phyloP scores from a whole-genome alignment of 2,329 filamentous ascomycete species.

The Sporothrix globosa region DNA sequence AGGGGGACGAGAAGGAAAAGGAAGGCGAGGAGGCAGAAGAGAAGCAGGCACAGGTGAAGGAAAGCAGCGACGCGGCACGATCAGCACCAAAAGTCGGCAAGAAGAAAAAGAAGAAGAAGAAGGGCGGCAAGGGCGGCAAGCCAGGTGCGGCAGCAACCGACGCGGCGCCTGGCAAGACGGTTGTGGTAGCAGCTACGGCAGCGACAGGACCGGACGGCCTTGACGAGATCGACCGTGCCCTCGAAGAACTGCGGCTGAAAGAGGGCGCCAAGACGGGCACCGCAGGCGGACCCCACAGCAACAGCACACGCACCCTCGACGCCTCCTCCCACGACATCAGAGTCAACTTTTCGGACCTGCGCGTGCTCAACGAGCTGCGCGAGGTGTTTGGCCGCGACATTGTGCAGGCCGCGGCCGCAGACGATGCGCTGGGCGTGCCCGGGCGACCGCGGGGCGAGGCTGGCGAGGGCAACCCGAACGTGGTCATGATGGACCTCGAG shows the following conservation, averaged over 20 bases:
- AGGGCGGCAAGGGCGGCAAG: slow-evolving; percentile 33
- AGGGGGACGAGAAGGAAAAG: slow-evolving; percentile 24
- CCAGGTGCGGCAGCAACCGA: slow-evolving; percentile 4
- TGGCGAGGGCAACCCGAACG: slow-evolving; percentile 42
- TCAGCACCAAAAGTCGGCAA: slow-evolving; percentile 36
- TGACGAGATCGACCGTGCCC: slow-evolving; percentile 61
- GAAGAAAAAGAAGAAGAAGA: slow-evolving; percentile 42
- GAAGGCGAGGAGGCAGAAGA: slow-evolving; percentile 38
- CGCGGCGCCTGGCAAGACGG: slow-evolving; percentile 7
- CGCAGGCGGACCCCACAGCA: not conserved
- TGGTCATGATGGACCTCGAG: slow-evolving; percentile 58
- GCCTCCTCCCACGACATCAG: not conserved
- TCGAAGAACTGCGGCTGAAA: slow-evolving; percentile 53
- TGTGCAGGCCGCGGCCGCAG: slow-evolving; percentile 58
- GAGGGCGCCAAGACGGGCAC: not conserved
- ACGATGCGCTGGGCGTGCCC: slow-evolving; percentile 48
- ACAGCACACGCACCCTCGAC: slow-evolving; percentile 30
- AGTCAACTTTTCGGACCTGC: slow-evolving; percentile 59
- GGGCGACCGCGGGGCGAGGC: slow-evolving; percentile 38
- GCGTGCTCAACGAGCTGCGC: slow-evolving; percentile 89
- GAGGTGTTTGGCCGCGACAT: slow-evolving; percentile 60
- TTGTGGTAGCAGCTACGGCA: not conserved
- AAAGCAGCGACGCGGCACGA: slow-evolving; percentile 40
- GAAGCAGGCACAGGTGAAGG: too few species aligned
- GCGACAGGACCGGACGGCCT: slow-evolving; percentile 35